Evolutionary conservation across 2,329 filamentous ascomycete species (phyloP), one percentile per base, ranked within the genome.

Genomic region (Pseudohalonectria lignicola): DNA sequence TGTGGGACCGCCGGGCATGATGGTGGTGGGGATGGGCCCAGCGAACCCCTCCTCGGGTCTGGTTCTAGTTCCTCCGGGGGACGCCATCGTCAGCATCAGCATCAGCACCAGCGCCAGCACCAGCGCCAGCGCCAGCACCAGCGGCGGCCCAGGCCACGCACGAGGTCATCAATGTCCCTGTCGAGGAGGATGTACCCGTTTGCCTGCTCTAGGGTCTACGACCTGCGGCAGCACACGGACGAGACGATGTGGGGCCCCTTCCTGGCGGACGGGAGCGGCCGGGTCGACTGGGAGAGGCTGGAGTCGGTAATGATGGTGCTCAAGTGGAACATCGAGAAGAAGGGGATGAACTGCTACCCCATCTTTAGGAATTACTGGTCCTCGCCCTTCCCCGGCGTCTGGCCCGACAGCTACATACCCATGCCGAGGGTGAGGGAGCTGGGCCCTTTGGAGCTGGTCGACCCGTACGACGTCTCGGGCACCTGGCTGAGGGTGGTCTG

Each of bases 261-360:
- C 49, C 60, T 70, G 49, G 62, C 72, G 36, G 82, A 87, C 49
- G 74, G 70, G 2, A 68, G 64, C 3, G 67, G 66, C 37, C 56
- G 59, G 5, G 78, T 85, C 0, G 82, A 90, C 55, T 90, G 84
- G 84, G 82, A 88, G 56, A 85, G 83, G 60, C 60, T 87, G 10
- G 83, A 88, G 56, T 77, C 80, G 8, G 72, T 47, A 39, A 74
- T 86, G 66, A 63, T 87, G 4, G 74, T 81, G 2, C 56, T 88
- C 4, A 71, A 71, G 4, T 67, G 71, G 50, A 86, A 86, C 51
- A 64, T 82, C 37, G 56, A 61, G 29, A 51, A 56, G 9, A 70
- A 73, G 45, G 58, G 63, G 11, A 53, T 67, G 9, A 56, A 63
- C 26, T 49, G 50, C 7, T n/a, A 61, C 15, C 60, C 62, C 2